Percentiles rank a stretch among this genome's conserved stretches.
Conservation (phyloP, 2,329 filamentous ascomycete species). For the Talaromyces sp. region DNA sequence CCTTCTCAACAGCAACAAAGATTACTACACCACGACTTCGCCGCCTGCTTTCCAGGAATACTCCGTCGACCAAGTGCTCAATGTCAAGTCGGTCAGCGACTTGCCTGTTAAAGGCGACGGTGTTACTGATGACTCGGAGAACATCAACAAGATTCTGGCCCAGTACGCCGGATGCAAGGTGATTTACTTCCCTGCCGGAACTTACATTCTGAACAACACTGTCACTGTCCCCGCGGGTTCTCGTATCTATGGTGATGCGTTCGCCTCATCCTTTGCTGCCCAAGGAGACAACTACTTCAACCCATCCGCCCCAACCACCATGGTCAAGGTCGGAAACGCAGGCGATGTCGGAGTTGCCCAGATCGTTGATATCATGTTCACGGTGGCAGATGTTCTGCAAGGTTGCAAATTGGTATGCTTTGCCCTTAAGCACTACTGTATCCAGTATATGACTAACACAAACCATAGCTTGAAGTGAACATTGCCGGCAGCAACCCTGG, state of each 20-base stretch:
- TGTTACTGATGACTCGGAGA: slow-evolving; percentile 31
- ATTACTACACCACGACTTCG: slow-evolving; percentile 34
- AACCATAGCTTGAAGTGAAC: slow-evolving; percentile 43
- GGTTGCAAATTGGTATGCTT: slow-evolving; percentile 31
- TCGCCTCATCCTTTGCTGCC: slow-evolving; percentile 44
- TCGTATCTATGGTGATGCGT: slow-evolving; percentile 50
- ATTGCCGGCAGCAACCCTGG: slow-evolving; percentile 42
- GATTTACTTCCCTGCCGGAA: slow-evolving; percentile 26
- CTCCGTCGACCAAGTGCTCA: slow-evolving; percentile 37
- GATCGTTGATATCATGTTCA: slow-evolving; percentile 50
- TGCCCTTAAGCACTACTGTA: background rate
- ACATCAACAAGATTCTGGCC: slow-evolving; percentile 29
- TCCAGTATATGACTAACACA: background rate
- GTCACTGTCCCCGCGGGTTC: slow-evolving; percentile 43
- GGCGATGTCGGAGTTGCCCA: slow-evolving; percentile 48
- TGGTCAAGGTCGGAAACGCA: slow-evolving; percentile 47
- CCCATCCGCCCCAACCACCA: slow-evolving; percentile 38
- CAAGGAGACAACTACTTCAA: slow-evolving; percentile 43
- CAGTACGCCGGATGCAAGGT: slow-evolving; percentile 26
- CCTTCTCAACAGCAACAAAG: slow-evolving; percentile 26
- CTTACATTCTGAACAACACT: slow-evolving; percentile 41
- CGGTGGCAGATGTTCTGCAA: slow-evolving; percentile 42
- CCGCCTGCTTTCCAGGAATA: slow-evolving; percentile 43
- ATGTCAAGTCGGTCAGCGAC: slow-evolving; percentile 40
- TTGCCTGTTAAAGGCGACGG: slow-evolving; percentile 40